Evolutionary conservation across 169 alveolate genomes (phyloP), one percentile per base, ranked within the genome.

Genomic region (Haemoproteus tartakovskyi): DNA sequence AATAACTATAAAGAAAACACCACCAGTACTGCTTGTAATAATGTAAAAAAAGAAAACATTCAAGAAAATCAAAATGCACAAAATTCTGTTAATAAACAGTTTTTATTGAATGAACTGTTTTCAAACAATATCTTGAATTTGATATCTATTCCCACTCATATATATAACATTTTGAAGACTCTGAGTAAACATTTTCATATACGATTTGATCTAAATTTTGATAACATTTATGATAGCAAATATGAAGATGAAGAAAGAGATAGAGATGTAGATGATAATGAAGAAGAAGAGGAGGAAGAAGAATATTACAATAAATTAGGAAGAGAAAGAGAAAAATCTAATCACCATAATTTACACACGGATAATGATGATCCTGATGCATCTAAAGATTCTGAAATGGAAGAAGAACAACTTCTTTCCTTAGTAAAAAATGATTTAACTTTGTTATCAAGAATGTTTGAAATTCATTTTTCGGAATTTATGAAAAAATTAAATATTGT

Each of bases 131-230:
- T 74, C 59, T 48, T 74, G 36, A 74, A 74, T 29, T 12, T 74
- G 18, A 12, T 74, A 56, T 74, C 50, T 37, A 74, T 74, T 22
- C 84, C 84, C 19, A 45, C 84, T 26, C 78, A 74, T 30, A 74
- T 74, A 56, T 74, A 74, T 38, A 59, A 74, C 30, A 74, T 74
- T 16, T 30, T 74, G 5, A 19, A 21, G 47, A 46, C 54, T 48
- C 8, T 74, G 30, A 74, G 84, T 51, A 74, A 57, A 43, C 40
- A 29, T n/a, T 59, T 56, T 24, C 54, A 74, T 14, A 37, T 74
- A 27, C 54, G 27, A 18, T 74, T 74, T 57, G 84, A 74, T 18
- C 19, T 74, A 45, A 57, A 74, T 19, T 74, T 74, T 45, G 84
- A 74, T 46, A 74, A 74, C 21, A 30, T 62, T 3, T 74, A 74